Evolutionary conservation across 2,329 filamentous ascomycete genomes (phyloP), one percentile per base, ranked within the genome.

Genomic region (Elsinoe australis): DNA sequence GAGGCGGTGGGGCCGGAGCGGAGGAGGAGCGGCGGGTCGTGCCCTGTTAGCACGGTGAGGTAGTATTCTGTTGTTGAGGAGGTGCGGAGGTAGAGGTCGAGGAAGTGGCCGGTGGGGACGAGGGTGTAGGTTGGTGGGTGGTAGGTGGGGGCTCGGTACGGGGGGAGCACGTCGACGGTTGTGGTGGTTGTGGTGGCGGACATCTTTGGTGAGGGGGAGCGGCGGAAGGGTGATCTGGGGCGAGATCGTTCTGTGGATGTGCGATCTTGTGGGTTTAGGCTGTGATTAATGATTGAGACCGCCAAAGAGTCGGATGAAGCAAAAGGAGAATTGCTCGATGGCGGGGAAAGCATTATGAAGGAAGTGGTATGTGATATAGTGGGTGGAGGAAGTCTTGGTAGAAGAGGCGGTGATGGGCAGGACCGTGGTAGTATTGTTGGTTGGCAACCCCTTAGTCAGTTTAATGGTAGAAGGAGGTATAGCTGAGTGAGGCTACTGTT

Each of bases 401-500:
- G 19, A 44, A 31, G 24, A 44, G 39, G 39, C 39, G 39, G 26
- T 28, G 22, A 21, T n/a, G 12, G 15, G 14, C 8, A 44, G 39
- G 24, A 44, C 14, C 39, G 39, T 31, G 39, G 28, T 44, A 18
- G 15, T 32, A 24, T 7, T 44, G 39, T 44, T 44, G 39, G 39
- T 44, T 12, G 3, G 24, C 21, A n/a, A 14, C 21, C 21, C 12
- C 10, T 26, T 42, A 14, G 9, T 32, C 26, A 14, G 14, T 28
- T 14, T 10, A 29, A 15, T 44, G 39, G 39, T 44, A 29, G 17
- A 32, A 44, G 5, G 24, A 17, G 24, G 39, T 44, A 44, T 44
- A 44, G 39, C 28, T 44, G 39, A 32, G 21, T 44, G 39, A 44
- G 39, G 39, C 39, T 32, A 24, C 22, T 31, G 24, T 32, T 44